phyloP scores from a whole-genome alignment of 2,329 filamentous ascomycete species.

The Ceratocystis albifundus region DNA sequence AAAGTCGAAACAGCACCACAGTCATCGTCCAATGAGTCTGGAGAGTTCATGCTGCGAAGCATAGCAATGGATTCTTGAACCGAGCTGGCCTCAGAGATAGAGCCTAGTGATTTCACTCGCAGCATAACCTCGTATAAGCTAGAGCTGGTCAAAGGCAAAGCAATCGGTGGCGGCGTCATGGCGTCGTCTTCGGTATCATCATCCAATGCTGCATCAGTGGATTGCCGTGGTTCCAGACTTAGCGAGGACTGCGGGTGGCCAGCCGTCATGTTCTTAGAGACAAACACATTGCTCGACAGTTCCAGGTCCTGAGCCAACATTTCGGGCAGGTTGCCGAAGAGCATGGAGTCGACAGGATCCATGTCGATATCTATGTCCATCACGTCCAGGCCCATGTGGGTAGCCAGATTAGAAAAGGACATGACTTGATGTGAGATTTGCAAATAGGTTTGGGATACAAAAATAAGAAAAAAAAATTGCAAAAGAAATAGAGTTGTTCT shows the following conservation, averaged over 20 bases:
- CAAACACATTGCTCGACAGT: constrained; percentile 38
- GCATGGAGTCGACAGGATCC: constrained; percentile 25
- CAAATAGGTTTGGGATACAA: neutral
- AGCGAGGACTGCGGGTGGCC: constrained; percentile 33
- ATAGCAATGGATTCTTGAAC: constrained; percentile 20
- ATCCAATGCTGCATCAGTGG: constrained; percentile 2
- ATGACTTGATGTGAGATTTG: neutral
- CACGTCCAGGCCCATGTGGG: neutral
- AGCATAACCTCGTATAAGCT: constrained; percentile 19
- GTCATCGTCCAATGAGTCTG: neutral
- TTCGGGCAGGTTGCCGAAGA: constrained; percentile 41
- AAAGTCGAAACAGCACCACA: constrained; percentile 9
- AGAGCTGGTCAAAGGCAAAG: constrained; percentile 13
- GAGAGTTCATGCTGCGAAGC: constrained; percentile 14
- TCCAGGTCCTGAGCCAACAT: constrained; percentile 45
- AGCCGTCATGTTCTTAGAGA: constrained; percentile 42
- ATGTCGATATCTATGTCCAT: constrained; percentile 13
- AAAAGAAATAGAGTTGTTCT: too few species aligned
- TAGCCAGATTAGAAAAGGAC: neutral
- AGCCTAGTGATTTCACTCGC: constrained; percentile 14
- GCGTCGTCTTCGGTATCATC: constrained; percentile 14
- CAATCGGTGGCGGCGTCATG: constrained; percentile 12
- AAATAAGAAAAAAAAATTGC: neutral
- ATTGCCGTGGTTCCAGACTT: constrained; percentile 3
- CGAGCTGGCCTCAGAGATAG: constrained; percentile 17